Conservation (phyloP, 257 asterid genomes). For the Solanum medicagineum region DNA sequence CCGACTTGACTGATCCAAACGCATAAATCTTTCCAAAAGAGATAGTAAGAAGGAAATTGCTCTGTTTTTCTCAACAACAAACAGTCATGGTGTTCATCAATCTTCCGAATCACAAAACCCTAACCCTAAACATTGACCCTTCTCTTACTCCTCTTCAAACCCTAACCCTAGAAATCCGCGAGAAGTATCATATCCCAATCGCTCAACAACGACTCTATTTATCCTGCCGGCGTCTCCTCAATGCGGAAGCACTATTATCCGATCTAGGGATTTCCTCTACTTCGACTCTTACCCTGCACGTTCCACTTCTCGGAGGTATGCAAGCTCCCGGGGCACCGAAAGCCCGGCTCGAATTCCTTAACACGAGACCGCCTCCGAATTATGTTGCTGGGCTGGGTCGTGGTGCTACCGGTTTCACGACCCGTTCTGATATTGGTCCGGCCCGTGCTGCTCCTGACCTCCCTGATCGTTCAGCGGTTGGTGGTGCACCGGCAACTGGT, state of each 20-base stretch:
- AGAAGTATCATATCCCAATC: constrained; percentile 23
- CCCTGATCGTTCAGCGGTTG: constrained; percentile 52
- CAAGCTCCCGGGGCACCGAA: constrained; percentile 57
- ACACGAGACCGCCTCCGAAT: constrained; percentile 59
- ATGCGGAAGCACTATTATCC: constrained; percentile 18
- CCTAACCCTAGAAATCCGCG: constrained; percentile 31
- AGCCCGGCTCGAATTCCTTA: constrained; percentile 43
- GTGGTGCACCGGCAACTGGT: constrained; percentile 27
- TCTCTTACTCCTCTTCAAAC: constrained; percentile 23
- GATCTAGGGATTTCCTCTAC: constrained; percentile 32
- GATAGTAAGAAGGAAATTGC: too few species aligned
- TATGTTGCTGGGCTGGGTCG: constrained; percentile 92
- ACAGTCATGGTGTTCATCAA: constrained; percentile 43
- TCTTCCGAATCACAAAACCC: constrained; percentile 45
- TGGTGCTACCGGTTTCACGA: constrained; percentile 94
- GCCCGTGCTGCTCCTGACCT: constrained; percentile 91
- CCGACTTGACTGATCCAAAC: too few species aligned
- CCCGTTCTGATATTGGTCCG: constrained; percentile 94
- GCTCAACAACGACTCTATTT: constrained; percentile 48
- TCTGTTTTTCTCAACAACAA: too few species aligned
- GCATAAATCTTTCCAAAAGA: too few species aligned
- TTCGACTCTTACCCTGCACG: constrained; percentile 48
- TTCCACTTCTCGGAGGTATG: constrained; percentile 57
- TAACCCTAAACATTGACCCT: constrained; percentile 42
- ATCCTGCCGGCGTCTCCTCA: constrained; percentile 33